Conservation (phyloP, 495 filamentous ascomycete species). For the Pseudomonodictys pantanalensis region DNA sequence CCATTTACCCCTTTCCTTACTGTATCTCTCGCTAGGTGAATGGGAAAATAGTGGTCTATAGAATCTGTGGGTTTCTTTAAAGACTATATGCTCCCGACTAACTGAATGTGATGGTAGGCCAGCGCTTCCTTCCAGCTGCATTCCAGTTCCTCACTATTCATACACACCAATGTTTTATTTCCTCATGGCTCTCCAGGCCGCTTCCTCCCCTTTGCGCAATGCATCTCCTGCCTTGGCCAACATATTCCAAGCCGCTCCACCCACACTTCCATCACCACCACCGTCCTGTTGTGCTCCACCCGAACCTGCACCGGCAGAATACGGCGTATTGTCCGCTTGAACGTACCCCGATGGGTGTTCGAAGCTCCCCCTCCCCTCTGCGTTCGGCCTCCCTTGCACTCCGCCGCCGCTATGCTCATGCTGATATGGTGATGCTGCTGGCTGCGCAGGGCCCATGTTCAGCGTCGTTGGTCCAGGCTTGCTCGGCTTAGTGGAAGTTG, state of each 20-base stretch:
- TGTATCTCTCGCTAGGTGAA: conserved; percentile 21
- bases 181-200: conserved; percentile 26
- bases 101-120: conserved; percentile 14
- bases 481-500: neutral
- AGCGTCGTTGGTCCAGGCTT: conserved; percentile 24
- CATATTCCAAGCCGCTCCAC: conserved; percentile 22
- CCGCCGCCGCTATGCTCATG: conserved; percentile 6
- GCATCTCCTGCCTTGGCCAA: conserved; percentile 25
- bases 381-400: neutral
- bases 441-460: conserved; percentile 18
- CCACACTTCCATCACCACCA: conserved; percentile 11
- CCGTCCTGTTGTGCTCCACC: neutral
- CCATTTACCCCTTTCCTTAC: conserved; percentile 28
- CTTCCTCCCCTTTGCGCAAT: conserved; percentile 28
- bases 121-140: too few species aligned
- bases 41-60: conserved; percentile 29
- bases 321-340: conserved; percentile 13
- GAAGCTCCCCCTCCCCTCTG: conserved; percentile 11
- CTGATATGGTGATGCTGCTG: conserved; percentile 8
- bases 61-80: conserved; percentile 21
- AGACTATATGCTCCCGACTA: neutral
- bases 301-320: neutral
- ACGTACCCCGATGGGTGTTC: conserved; percentile 24
- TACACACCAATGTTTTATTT: conserved; percentile 4
- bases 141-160: too few species aligned